Evolutionary conservation across 148 eudicot species (phyloP), one percentile per base, ranked within the genome.

Genomic region (Persicaria maculosa): DNA sequence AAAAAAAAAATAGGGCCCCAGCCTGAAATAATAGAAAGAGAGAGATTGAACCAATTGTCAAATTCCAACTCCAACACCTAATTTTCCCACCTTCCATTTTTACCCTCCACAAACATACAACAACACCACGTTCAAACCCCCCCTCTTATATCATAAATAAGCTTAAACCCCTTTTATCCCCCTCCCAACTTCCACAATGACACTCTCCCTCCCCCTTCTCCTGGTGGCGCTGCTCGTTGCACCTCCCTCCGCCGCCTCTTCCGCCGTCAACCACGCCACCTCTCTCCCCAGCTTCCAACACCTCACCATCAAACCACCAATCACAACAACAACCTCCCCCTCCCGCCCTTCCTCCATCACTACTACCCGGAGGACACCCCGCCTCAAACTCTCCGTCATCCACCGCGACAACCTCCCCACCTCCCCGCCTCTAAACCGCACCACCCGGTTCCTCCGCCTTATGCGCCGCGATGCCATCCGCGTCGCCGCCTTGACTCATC

Each of bases 341-440:
- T 40, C 72, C 22, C 17, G 69, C 2, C 9, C 46, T 22, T 5
- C 74, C 17, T 72, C 53, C 44, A 4, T 3, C 48, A 14, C 67
- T 62, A 53, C 43, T 12, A 47, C 11, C 40, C 19, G 44, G 7
- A 16, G 44, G 50, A 75, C 57, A 31, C 73, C 73, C 44, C 25
- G 50, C 77, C n/a, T 67, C 76, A 89, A 83, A 75, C 83, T 94
- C 11, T 78, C 80, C 46, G 81, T 92, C 44, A 58, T 88, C 50
- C 98, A 94, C 73, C 82, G 98, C 62, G 97, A 91, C 74, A 79
- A 75, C 50, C 76, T 91, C 0, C 25, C 76, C 9, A 5, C 65
- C 7, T 8, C 58, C 17, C 14, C 61, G 6, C 44, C 58, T 16
- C 58, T 47, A 0, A 67, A 78, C 58, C 91, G 88, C 57, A 77